Percentiles rank a stretch among this genome's conserved stretches.
phyloP scores from a whole-genome alignment of 139 green algal genomes.

The Chlorella sp. region DNA sequence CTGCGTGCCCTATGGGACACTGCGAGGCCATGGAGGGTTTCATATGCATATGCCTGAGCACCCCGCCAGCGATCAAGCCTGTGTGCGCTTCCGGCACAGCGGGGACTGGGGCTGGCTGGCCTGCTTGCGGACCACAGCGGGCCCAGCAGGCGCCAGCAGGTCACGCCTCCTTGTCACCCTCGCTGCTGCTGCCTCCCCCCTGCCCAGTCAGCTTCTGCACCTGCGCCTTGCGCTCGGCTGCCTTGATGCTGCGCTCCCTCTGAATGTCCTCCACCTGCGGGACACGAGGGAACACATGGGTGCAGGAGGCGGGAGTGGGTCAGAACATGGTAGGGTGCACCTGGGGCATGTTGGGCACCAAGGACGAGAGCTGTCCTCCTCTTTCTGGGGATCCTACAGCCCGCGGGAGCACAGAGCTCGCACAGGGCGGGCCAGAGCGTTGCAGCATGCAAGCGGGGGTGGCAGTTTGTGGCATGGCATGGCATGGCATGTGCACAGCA shows the following conservation, averaged over 20 bases:
- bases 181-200: neutral
- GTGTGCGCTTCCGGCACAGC: neutral
- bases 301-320: neutral
- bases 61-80: neutral
- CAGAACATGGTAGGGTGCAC: neutral
- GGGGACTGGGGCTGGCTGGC: no score
- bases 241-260: neutral
- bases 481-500: no score
- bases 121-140: no score
- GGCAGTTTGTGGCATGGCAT: no score
- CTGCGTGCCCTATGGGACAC: no score
- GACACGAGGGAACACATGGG: neutral
- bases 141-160: neutral
- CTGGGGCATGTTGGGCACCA: neutral
- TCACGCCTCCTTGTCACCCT: neutral
- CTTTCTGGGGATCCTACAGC: no score
- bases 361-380: no score
- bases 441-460: no score
- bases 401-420: no score
- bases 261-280: conserved; percentile 7
- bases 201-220: neutral
- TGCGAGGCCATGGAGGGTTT: no score
- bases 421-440: no score
- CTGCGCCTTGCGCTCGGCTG: neutral
- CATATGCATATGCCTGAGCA: no score